phyloP scores from a whole-genome alignment of 108 stramenopile genomes.

The Epithemia pelagica region DNA sequence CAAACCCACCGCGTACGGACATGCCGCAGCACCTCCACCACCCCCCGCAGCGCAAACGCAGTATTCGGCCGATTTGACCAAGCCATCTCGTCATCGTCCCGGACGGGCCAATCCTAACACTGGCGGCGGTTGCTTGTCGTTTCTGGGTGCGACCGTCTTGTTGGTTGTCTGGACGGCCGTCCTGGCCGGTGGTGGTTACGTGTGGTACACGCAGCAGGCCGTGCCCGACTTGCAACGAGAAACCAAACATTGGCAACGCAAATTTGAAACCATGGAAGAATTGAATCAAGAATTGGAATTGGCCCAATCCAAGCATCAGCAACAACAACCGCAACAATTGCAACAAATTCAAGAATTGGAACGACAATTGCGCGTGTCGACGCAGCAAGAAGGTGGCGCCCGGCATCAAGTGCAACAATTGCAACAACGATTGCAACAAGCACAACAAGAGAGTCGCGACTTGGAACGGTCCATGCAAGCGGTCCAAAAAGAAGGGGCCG shows the following conservation, averaged over 20 bases:
- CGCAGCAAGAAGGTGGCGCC: background rate
- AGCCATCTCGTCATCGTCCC: background rate
- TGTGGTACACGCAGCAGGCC: background rate
- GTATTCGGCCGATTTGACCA: background rate
- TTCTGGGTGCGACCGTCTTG: background rate
- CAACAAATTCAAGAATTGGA: background rate
- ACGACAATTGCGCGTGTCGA: background rate
- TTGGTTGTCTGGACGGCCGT: background rate
- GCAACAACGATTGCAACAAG: slow-evolving; percentile 2
- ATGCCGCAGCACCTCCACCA: background rate
- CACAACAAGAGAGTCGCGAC: background rate
- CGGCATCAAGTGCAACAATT: background rate
- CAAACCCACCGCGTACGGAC: background rate
- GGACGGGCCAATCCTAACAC: background rate
- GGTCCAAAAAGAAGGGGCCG: background rate
- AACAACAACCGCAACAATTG: background rate
- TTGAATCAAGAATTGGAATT: background rate
- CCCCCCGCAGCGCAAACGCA: background rate
- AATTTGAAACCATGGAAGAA: background rate
- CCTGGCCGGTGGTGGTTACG: background rate
- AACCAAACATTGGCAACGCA: background rate
- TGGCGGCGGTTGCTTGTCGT: background rate
- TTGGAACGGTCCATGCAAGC: background rate
- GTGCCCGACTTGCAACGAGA: background rate
- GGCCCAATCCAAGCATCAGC: background rate